phyloP scores from a whole-genome alignment of 2,329 filamentous ascomycete genomes.

The Dactylonectria macrodidyma region DNA sequence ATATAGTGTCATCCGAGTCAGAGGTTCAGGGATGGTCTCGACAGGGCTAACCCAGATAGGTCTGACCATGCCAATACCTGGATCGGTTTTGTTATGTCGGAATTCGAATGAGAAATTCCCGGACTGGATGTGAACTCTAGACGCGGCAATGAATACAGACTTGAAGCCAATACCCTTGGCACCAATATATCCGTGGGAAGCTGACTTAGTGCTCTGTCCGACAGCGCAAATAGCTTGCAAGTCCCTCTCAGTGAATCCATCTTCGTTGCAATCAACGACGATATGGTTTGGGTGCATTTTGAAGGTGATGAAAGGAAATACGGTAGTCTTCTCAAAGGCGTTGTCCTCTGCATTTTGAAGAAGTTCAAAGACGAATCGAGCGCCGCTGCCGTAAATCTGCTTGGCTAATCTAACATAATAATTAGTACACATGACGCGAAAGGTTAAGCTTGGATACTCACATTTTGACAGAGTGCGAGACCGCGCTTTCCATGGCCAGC shows the following conservation, averaged over 20 bases:
- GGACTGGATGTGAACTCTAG: constrained; percentile 34
- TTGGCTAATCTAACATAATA: constrained; percentile 24
- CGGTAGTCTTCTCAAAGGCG: constrained; percentile 3
- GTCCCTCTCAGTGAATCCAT: constrained; percentile 29
- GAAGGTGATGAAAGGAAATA: constrained; percentile 28
- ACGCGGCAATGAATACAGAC: constrained; percentile 35
- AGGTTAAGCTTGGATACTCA: constrained; percentile 4
- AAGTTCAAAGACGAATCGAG: constrained; percentile 41
- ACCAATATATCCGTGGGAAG: constrained; percentile 35
- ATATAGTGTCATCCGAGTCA: constrained; percentile 35
- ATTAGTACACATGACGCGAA: too few relatives aligned
- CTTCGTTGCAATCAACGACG: constrained; percentile 39
- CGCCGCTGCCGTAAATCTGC: constrained; percentile 38
- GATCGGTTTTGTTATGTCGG: constrained; percentile 17
- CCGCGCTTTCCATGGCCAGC: constrained; percentile 31
- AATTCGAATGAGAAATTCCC: constrained; percentile 40
- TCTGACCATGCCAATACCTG: constrained; percentile 32
- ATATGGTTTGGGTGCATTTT: constrained; percentile 32
- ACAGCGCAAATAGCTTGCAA: constrained; percentile 36
- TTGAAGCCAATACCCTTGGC: constrained; percentile 40
- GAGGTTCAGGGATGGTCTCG: background rate
- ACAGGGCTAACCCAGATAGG: constrained; percentile 30
- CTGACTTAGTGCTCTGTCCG: constrained; percentile 33
- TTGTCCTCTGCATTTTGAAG: constrained; percentile 41
- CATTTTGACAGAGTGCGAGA: constrained; percentile 37